Conservation (phyloP, 2,329 filamentous ascomycete species). For the Aspergillus sp. region DNA sequence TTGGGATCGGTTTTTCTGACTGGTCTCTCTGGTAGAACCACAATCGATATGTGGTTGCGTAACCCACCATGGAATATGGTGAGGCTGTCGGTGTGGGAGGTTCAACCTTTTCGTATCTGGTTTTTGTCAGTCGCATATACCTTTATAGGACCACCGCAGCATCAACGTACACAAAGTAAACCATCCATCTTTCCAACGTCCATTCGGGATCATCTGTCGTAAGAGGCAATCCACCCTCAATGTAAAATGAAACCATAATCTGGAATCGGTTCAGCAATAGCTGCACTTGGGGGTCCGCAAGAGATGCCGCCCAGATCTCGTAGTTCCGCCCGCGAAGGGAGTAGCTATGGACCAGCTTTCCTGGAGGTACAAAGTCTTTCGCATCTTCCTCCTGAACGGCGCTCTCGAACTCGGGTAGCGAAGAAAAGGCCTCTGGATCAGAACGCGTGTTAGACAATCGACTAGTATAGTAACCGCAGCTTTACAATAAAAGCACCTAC, state of each 20-base stretch:
- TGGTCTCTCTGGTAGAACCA: slow-evolving; percentile 55
- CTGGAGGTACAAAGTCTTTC: slow-evolving; percentile 68
- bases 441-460: slow-evolving; percentile 7
- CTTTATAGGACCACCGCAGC: background rate
- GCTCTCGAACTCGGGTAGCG: slow-evolving; percentile 60
- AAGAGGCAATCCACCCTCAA: slow-evolving; percentile 85
- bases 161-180: slow-evolving; percentile 74
- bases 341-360: slow-evolving; percentile 67
- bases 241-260: slow-evolving; percentile 80
- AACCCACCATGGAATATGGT: slow-evolving; percentile 82
- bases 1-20: slow-evolving; percentile 39
- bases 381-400: slow-evolving; percentile 49
- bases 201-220: slow-evolving; percentile 69
- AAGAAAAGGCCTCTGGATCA: slow-evolving; percentile 64
- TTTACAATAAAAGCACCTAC: slow-evolving; percentile 43
- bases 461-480: background rate
- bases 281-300: slow-evolving; percentile 68
- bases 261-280: slow-evolving; percentile 77
- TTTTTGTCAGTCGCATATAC: slow-evolving; percentile 16
- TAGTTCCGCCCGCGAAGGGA: slow-evolving; percentile 63
- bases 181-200: slow-evolving; percentile 77
- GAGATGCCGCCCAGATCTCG: slow-evolving; percentile 79
- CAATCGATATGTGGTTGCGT: slow-evolving; percentile 86
- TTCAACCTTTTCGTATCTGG: slow-evolving; percentile 56
- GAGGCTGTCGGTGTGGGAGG: slow-evolving; percentile 48